A percentile compares a stretch with the other conserved stretches of the same genome.
Conservation (phyloP, 305 asterid genomes). For the Vinca major region DNA sequence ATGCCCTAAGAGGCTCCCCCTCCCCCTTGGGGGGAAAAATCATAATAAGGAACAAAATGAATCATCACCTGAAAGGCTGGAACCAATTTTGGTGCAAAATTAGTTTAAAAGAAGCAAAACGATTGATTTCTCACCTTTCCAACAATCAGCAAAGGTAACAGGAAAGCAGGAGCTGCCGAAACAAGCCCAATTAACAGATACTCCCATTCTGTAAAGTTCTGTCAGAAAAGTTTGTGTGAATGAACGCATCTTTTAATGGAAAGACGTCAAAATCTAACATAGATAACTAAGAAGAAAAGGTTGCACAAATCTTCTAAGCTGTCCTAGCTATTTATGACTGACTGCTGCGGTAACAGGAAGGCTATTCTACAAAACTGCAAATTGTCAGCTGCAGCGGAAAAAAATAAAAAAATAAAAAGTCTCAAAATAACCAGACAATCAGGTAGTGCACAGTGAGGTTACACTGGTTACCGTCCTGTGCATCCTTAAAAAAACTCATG, state of each 20-base stretch:
- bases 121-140: conserved; percentile 17
- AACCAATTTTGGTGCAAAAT: no score
- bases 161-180: conserved; percentile 23
- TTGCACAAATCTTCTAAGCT: background rate
- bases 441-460: background rate
- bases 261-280: no score
- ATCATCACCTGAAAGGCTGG: background rate
- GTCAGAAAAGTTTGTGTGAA: background rate
- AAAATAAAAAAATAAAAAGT: no score
- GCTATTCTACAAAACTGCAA: background rate
- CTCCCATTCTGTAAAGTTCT: conserved; percentile 25
- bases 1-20: no score
- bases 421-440: background rate
- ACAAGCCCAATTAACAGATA: conserved; percentile 24
- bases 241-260: no score
- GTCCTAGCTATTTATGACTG: background rate
- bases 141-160: conserved; percentile 16
- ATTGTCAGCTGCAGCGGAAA: background rate
- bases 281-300: no score
- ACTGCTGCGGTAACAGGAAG: background rate
- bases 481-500: background rate
- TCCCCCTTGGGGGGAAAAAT: background rate
- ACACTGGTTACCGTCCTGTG: no score
- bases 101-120: background rate
- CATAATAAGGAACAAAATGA: background rate